A percentile compares a stretch with the other conserved stretches of the same genome.
phyloP scores from a whole-genome alignment of 768 basidiomycete species.

The Nevesoporus exiguus region DNA sequence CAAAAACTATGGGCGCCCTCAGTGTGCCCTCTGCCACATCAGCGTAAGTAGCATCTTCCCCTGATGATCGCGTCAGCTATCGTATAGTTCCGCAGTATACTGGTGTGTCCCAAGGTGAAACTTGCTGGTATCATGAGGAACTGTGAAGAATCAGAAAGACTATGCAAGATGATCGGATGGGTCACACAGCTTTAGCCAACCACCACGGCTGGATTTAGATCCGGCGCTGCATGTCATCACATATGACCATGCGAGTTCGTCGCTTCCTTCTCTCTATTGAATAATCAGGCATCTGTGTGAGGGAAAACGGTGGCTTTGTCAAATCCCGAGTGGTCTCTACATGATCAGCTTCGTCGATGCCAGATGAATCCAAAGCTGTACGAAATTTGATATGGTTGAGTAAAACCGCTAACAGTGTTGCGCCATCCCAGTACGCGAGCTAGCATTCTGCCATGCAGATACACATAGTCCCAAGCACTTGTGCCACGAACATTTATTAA shows the following conservation, averaged over 20 bases:
- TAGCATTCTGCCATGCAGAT: conserved; percentile 1
- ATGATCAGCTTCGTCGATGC: conserved; percentile 1
- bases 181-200: neutral
- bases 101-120: too few species aligned
- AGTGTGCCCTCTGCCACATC: conserved; percentile 16
- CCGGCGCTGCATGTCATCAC: neutral
- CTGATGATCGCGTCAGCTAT: neutral
- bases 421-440: neutral
- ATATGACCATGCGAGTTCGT: neutral
- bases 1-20: conserved; percentile 7
- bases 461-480: conserved; percentile 13
- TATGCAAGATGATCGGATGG: neutral
- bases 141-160: neutral
- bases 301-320: neutral
- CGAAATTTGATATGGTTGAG: neutral
- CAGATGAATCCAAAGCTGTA: conserved; percentile 10
- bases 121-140: neutral
- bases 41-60: neutral
- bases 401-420: neutral
- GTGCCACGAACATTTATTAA: conserved; percentile 11
- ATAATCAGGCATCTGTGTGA: neutral
- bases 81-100: conserved; percentile 4
- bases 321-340: neutral
- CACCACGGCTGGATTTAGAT: neutral
- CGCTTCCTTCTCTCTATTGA: neutral